phyloP scores from a whole-genome alignment of 192 early-diverging fungal genomes.

The Coemansia sp. region DNA sequence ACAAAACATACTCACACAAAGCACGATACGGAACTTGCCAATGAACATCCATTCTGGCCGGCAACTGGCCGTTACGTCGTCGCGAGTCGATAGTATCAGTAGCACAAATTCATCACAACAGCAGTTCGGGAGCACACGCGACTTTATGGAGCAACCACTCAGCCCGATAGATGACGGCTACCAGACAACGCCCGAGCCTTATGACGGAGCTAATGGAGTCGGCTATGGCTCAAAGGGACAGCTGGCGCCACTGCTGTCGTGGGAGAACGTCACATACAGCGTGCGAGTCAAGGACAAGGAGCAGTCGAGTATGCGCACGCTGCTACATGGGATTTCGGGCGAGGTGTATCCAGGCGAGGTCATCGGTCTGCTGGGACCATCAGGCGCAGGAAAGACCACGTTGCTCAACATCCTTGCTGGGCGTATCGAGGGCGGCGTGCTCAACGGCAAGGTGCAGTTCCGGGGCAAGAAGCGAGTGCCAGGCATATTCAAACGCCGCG shows the following conservation, averaged over 20 bases:
- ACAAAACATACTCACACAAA: background rate
- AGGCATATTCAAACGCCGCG: slow-evolving; percentile 68
- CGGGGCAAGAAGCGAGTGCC: slow-evolving; percentile 71
- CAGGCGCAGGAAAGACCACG: slow-evolving; percentile 92
- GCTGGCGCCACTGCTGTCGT: slow-evolving; percentile 40
- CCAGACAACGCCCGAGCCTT: slow-evolving; percentile 13
- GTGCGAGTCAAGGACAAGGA: slow-evolving; percentile 50
- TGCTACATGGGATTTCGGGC: slow-evolving; percentile 74
- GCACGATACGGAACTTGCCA: background rate
- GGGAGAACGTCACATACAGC: slow-evolving; percentile 48
- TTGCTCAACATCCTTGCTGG: slow-evolving; percentile 87
- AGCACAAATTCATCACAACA: slow-evolving; percentile 26
- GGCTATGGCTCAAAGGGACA: slow-evolving; percentile 7
- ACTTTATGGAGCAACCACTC: slow-evolving; percentile 49
- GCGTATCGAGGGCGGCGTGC: slow-evolving; percentile 66
- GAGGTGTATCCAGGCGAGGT: slow-evolving; percentile 82
- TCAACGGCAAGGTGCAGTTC: slow-evolving; percentile 75
- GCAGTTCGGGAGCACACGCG: slow-evolving; percentile 51
- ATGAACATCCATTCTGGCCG: slow-evolving; percentile 10
- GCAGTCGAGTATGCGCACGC: slow-evolving; percentile 45
- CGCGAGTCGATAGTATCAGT: slow-evolving; percentile 13
- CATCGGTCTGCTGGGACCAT: slow-evolving; percentile 91
- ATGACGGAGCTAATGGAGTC: background rate
- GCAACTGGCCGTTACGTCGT: slow-evolving; percentile 5
- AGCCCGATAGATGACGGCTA: slow-evolving; percentile 37